These are phyloP conservation scores for Sugiyamaella grinbergsii DNA, from an alignment of 1,139 yeast genomes.

Conservation along the genomic window DNA sequence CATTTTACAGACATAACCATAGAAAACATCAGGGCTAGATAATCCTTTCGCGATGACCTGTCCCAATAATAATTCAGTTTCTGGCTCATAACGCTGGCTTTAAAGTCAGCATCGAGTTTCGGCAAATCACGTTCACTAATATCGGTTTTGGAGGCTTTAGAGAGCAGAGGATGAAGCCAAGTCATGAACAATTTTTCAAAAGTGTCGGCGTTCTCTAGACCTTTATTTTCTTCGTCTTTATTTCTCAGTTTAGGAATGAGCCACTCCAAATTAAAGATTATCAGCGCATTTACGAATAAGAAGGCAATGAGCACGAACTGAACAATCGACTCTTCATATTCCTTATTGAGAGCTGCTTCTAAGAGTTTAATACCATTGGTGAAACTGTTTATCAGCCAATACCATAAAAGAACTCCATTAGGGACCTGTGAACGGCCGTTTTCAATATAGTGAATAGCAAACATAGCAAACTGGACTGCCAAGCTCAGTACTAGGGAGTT, in stretches of 20 bases:
- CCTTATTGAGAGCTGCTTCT: slow-evolving; percentile 29
- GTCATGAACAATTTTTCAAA: slow-evolving; percentile 74
- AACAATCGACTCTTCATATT: slow-evolving; percentile 19
- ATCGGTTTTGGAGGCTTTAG: slow-evolving; percentile 66
- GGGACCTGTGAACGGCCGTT: slow-evolving; percentile 65
- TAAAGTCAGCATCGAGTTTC: slow-evolving; percentile 64
- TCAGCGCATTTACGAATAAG: slow-evolving; percentile 20
- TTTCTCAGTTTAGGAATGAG: slow-evolving; percentile 25
- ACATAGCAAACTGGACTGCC: slow-evolving; percentile 45
- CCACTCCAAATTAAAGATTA: slow-evolving; percentile 26
- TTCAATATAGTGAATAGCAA: slow-evolving; percentile 66
- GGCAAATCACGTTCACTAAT: slow-evolving; percentile 81
- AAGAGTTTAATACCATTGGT: slow-evolving; percentile 50
- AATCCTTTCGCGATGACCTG: slow-evolving; percentile 37
- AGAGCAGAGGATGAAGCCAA: slow-evolving; percentile 88
- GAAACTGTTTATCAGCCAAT: slow-evolving; percentile 63
- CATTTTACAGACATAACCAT: slow-evolving; percentile 62
- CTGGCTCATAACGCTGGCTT: slow-evolving; percentile 51
- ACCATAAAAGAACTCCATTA: slow-evolving; percentile 64
- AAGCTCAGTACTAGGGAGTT: slow-evolving; percentile 6
- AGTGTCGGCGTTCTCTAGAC: slow-evolving; percentile 71
- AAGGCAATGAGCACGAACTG: slow-evolving; percentile 14
- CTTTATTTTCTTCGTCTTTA: slow-evolving; percentile 20
- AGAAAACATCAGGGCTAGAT: slow-evolving; percentile 51
- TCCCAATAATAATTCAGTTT: slow-evolving; percentile 61